phyloP scores from a whole-genome alignment of 768 basidiomycete species.

The Mrakia hoshinonis region DNA sequence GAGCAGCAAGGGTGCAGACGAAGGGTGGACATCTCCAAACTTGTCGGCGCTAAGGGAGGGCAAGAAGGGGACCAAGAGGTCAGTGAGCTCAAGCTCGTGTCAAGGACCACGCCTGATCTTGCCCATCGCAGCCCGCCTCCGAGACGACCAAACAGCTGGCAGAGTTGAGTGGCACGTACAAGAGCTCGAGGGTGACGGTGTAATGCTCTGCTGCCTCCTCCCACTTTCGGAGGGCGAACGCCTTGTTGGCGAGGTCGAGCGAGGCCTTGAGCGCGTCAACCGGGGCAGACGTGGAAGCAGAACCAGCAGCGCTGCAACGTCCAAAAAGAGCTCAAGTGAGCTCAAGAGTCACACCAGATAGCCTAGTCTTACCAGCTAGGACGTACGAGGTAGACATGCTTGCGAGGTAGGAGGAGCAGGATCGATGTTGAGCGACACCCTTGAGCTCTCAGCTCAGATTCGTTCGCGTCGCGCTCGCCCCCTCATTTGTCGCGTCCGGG shows the following conservation, averaged over 20 bases:
- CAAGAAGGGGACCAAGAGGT: background rate
- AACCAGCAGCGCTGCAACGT: background rate
- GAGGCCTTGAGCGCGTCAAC: conserved; percentile 8
- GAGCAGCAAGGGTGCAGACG: conserved; percentile 79
- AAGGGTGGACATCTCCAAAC: conserved; percentile 69
- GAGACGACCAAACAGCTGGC: background rate
- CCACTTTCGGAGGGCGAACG: conserved; percentile 75
- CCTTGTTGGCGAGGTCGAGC: conserved; percentile 35
- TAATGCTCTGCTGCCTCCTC: conserved; percentile 78
- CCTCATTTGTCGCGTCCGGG: background rate
- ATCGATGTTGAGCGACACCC: background rate
- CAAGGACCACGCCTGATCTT: background rate
- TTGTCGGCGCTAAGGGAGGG: conserved; percentile 54
- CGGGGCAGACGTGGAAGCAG: conserved; percentile 3
- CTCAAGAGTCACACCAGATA: background rate
- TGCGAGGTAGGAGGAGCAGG: background rate
- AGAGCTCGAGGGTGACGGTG: conserved; percentile 69
- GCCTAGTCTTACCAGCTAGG: background rate
- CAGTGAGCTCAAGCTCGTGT: background rate
- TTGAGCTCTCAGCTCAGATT: background rate
- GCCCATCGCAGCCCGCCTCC: background rate
- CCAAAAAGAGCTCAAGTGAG: background rate
- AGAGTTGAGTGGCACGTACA: conserved; percentile 54
- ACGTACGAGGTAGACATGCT: background rate
- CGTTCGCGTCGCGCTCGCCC: background rate